phyloP scores from a whole-genome alignment of 2,329 filamentous ascomycete species.

The Epichloe typhina region DNA sequence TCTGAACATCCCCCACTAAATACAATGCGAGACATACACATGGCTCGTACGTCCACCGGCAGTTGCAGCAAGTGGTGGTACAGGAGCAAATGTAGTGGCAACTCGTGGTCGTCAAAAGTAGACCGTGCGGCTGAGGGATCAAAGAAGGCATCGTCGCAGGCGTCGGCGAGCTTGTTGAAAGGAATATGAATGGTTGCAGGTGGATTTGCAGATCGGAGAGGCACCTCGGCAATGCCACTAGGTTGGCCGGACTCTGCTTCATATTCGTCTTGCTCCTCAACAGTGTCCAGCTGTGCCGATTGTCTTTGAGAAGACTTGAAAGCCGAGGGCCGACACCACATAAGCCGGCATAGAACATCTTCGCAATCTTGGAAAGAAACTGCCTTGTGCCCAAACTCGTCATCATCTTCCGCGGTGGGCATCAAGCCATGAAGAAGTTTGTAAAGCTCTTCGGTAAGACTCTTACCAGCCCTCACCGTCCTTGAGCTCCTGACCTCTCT shows the following conservation, averaged over 20 bases:
- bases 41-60: slow-evolving; percentile 66
- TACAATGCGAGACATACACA: slow-evolving; percentile 80
- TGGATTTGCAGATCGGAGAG: slow-evolving; percentile 32
- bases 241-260: slow-evolving; percentile 20
- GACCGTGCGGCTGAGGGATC: slow-evolving; percentile 34
- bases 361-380: slow-evolving; percentile 70
- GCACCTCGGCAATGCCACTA: slow-evolving; percentile 25
- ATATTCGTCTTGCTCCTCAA: slow-evolving; percentile 45
- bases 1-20: slow-evolving; percentile 77
- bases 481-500: slow-evolving; percentile 61
- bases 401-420: slow-evolving; percentile 15
- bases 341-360: slow-evolving; percentile 59
- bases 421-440: slow-evolving; percentile 35
- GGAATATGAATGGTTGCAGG: slow-evolving; percentile 49
- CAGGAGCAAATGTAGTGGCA: slow-evolving; percentile 61
- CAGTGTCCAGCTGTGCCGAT: slow-evolving; percentile 30
- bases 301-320: slow-evolving; percentile 21
- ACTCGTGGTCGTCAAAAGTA: slow-evolving; percentile 76
- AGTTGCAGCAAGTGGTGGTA: slow-evolving; percentile 64
- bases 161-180: slow-evolving; percentile 57
- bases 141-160: slow-evolving; percentile 66
- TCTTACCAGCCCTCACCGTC: slow-evolving; percentile 61
- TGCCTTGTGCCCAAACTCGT: slow-evolving; percentile 19
- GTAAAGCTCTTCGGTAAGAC: slow-evolving; percentile 57
- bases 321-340: slow-evolving; percentile 51